phyloP scores from a whole-genome alignment of 805 yeast genomes.

The Dipodascopsis uninucleata region DNA sequence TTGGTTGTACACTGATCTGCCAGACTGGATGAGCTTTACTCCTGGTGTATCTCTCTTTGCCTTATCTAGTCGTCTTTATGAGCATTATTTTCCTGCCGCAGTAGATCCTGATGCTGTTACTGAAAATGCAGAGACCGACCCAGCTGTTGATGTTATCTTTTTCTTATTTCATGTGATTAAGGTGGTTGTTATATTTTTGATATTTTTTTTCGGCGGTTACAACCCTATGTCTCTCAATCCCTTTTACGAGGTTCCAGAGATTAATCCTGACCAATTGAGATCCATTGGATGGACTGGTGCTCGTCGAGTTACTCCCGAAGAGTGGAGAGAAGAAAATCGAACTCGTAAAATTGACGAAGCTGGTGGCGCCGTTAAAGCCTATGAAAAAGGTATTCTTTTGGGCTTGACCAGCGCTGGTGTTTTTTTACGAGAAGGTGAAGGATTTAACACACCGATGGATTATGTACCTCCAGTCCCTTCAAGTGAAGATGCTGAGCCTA shows the following conservation, averaged over 20 bases:
- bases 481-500: conserved; percentile 6
- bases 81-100: conserved; percentile 41
- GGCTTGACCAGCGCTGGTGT: conserved; percentile 56
- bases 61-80: conserved; percentile 41
- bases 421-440: conserved; percentile 72
- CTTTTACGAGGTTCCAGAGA: conserved; percentile 30
- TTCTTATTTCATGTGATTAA: conserved; percentile 71
- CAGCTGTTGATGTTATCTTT: conserved; percentile 42
- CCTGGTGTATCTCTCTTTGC: conserved; percentile 83
- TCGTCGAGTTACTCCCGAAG: conserved; percentile 64
- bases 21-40: conserved; percentile 83
- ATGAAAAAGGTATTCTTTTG: conserved; percentile 64
- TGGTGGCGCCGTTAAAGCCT: conserved; percentile 68
- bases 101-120: conserved; percentile 43
- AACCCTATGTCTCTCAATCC: conserved; percentile 60
- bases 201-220: conserved; percentile 65
- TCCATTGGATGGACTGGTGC: conserved; percentile 94
- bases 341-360: conserved; percentile 64
- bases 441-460: conserved; percentile 44
- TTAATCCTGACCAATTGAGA: conserved; percentile 54
- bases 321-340: conserved; percentile 67
- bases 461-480: conserved; percentile 14
- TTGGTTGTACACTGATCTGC: conserved; percentile 94
- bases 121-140: conserved; percentile 10
- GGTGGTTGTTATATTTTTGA: conserved; percentile 49